Evolutionary conservation across 2,329 filamentous ascomycete species (phyloP).

Genomic region (Penicillium hordei): DNA sequence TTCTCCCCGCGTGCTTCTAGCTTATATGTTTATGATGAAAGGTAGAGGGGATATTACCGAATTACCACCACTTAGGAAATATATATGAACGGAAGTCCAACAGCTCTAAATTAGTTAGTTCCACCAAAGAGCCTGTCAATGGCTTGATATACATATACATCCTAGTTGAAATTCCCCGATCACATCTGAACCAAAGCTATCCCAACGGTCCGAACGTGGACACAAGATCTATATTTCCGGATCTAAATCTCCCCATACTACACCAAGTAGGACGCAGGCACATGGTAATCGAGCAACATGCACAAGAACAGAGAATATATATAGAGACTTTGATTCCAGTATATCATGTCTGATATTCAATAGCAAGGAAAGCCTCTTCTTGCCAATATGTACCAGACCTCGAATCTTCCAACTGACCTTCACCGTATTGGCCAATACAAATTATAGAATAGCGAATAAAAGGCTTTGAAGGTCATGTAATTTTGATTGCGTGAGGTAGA

Average conservation of each 20-base stretch:
- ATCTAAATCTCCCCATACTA: neutral
- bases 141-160: neutral
- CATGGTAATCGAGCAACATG: neutral
- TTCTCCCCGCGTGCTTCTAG: too few relatives aligned
- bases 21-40: neutral
- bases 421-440: neutral
- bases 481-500: slow-evolving; percentile 42
- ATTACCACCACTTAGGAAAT: neutral
- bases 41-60: neutral
- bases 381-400: neutral
- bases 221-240: neutral
- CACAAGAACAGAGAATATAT: neutral
- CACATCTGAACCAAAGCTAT: neutral
- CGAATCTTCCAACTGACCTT: neutral
- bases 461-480: slow-evolving; percentile 29
- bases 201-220: neutral
- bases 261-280: neutral
- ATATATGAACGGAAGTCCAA: too few relatives aligned
- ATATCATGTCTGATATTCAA: neutral
- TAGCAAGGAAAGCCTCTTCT: neutral
- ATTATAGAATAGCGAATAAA: slow-evolving; percentile 4
- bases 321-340: neutral
- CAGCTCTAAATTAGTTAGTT: neutral
- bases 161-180: neutral
- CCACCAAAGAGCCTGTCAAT: neutral